Conservation (phyloP, 805 yeast species). For the Schwanniomyces yamadae region DNA sequence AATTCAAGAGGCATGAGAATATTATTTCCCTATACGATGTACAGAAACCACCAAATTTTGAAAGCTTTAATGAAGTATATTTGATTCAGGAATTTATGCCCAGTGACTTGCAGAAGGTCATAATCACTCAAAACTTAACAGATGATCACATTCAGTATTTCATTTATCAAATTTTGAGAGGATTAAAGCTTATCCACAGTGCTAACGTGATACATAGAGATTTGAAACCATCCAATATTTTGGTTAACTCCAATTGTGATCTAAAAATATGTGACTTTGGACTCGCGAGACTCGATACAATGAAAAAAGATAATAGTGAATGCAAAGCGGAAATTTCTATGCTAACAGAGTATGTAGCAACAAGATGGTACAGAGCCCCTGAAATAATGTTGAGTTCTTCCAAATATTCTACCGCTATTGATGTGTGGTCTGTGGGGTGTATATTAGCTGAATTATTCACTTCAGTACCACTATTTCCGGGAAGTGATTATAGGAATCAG, state of each 20-base stretch:
- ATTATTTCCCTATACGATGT: conserved; percentile 65
- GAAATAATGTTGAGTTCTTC: conserved; percentile 76
- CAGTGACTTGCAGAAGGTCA: conserved; percentile 65
- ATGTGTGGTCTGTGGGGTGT: conserved; percentile 81
- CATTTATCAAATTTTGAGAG: conserved; percentile 67
- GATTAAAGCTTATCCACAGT: conserved; percentile 67
- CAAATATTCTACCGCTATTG: conserved; percentile 73
- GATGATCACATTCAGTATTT: conserved; percentile 73
- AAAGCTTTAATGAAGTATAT: conserved; percentile 69
- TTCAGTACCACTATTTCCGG: conserved; percentile 69
- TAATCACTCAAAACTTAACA: conserved; percentile 52
- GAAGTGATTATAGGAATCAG: conserved; percentile 71
- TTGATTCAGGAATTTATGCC: conserved; percentile 79
- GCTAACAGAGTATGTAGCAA: conserved; percentile 80
- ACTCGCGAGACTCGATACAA: conserved; percentile 50
- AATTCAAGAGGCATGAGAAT: conserved; percentile 67
- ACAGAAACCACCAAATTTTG: conserved; percentile 59
- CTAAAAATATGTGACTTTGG: conserved; percentile 81
- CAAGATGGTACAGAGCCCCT: conserved; percentile 84
- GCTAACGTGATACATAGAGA: conserved; percentile 77
- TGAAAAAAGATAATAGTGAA: conserved; percentile 12
- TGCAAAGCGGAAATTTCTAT: conserved; percentile 35
- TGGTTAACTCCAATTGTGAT: conserved; percentile 70
- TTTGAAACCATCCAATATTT: conserved; percentile 69
- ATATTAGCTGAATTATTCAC: conserved; percentile 67